These are phyloP conservation scores for Cadophora gregata DNA, from an alignment of 2,329 filamentous ascomycete species.

Conservation along the genomic window DNA sequence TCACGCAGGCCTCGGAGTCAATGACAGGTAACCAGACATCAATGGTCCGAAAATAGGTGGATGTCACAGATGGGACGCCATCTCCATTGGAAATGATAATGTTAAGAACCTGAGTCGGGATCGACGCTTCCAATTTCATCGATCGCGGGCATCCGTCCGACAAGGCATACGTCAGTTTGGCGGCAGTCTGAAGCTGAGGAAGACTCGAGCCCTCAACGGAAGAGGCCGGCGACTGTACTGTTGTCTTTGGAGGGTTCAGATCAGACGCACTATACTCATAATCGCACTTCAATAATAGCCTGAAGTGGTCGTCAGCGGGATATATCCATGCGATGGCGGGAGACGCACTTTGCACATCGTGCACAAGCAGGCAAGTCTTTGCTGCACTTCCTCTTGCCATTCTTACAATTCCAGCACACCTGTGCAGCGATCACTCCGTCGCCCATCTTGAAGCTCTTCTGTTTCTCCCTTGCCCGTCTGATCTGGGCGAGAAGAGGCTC, in stretches of 20 bases:
- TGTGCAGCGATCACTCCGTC: constrained; percentile 23
- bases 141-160: constrained; percentile 21
- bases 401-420: constrained; percentile 37
- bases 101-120: constrained; percentile 29
- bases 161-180: constrained; percentile 25
- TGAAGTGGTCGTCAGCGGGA: constrained; percentile 21
- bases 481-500: background rate
- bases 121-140: constrained; percentile 17
- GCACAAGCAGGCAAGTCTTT: constrained; percentile 34
- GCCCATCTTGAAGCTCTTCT: background rate
- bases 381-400: constrained; percentile 35
- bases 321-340: background rate
- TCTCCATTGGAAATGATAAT: constrained; percentile 30
- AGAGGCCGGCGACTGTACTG: constrained; percentile 24
- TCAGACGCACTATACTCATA: constrained; percentile 28
- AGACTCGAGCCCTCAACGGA: constrained; percentile 19
- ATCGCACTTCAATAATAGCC: constrained; percentile 34
- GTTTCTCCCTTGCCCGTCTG: background rate
- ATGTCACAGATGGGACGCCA: constrained; percentile 25
- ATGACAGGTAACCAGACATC: constrained; percentile 36
- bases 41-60: constrained; percentile 34
- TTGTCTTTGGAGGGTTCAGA: constrained; percentile 17
- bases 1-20: constrained; percentile 23
- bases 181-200: constrained; percentile 26
- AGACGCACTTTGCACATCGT: constrained; percentile 32